These are phyloP conservation scores for Herpetomonas samuelpessoai DNA, from an alignment of 208 protist genomes.

Conservation along the genomic window DNA sequence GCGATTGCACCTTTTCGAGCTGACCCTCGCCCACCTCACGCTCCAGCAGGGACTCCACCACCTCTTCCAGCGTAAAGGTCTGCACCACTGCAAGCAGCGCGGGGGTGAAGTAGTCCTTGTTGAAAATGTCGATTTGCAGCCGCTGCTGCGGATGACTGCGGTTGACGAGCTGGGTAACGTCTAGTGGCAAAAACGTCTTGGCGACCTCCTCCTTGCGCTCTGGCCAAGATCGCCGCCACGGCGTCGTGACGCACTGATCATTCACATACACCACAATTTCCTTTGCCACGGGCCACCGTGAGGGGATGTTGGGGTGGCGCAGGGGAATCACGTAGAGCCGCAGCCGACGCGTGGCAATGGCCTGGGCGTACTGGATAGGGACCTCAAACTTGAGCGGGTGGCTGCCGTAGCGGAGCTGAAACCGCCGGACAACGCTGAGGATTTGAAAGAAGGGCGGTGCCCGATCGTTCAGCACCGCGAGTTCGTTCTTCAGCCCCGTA, in stretches of 20 bases:
- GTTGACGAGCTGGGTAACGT: conserved; percentile 68
- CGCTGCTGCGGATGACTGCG: conserved; percentile 36
- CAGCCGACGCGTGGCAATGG: conserved; percentile 49
- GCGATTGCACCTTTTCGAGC: conserved; percentile 7
- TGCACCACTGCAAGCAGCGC: conserved; percentile 53
- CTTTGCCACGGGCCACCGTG: conserved; percentile 63
- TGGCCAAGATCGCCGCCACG: conserved; percentile 80
- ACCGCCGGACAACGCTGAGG: conserved; percentile 38
- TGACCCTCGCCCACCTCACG: conserved; percentile 12
- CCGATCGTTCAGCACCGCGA: conserved; percentile 42
- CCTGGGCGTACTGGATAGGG: conserved; percentile 50
- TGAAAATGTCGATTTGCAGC: conserved; percentile 59
- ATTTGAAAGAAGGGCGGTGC: conserved; percentile 67
- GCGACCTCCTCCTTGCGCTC: conserved; percentile 54
- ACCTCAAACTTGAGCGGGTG: conserved; percentile 61
- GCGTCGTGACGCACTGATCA: conserved; percentile 48
- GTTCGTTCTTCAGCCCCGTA: conserved; percentile 18
- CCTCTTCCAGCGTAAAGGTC: conserved; percentile 44
- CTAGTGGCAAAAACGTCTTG: conserved; percentile 71
- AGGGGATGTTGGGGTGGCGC: conserved; percentile 46
- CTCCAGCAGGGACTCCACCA: conserved; percentile 40
- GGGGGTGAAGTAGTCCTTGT: conserved; percentile 56
- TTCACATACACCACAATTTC: conserved; percentile 82
- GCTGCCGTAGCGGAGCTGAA: conserved; percentile 69
- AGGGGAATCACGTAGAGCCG: conserved; percentile 64